Percentiles rank a stretch among this genome's conserved stretches.
These are phyloP conservation scores for Phytophthora fragariaefolia DNA, from an alignment of 352 stramenopile species.

Conservation along the genomic window DNA sequence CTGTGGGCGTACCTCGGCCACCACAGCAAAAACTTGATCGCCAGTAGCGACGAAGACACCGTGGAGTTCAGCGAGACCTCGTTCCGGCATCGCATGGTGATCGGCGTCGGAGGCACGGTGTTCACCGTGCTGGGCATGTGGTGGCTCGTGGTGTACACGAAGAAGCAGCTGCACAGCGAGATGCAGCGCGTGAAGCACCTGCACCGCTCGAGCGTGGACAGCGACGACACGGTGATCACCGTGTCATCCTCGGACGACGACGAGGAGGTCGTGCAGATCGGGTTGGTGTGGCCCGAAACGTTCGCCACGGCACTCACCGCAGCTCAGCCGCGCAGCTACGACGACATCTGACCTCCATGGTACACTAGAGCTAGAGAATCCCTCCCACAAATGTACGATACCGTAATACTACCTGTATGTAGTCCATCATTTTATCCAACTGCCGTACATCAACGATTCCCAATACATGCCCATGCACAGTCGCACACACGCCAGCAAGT, in stretches of 20 bases:
- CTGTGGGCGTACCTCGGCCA: conserved; percentile 73
- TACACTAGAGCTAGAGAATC: conserved; percentile 31
- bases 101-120: conserved; percentile 40
- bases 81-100: conserved; percentile 33
- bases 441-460: too few relatives aligned
- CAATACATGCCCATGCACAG: too few relatives aligned
- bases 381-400: conserved; percentile 37
- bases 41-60: conserved; percentile 14
- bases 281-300: conserved; percentile 21
- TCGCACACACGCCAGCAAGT: too few relatives aligned
- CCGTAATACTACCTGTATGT: too few relatives aligned
- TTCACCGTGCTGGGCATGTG: conserved; percentile 53
- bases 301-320: conserved; percentile 24
- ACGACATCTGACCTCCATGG: conserved; percentile 31
- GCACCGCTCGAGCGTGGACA: conserved; percentile 32
- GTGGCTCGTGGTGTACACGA: conserved; percentile 61
- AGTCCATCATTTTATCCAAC: too few relatives aligned
- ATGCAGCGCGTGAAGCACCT: conserved; percentile 42
- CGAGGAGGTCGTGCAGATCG: conserved; percentile 31
- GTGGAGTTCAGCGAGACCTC: conserved; percentile 23
- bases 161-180: conserved; percentile 49
- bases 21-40: conserved; percentile 58
- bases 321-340: conserved; percentile 29
- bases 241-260: conserved; percentile 39
- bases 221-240: conserved; percentile 39